Evolutionary conservation across 257 asterid genomes (phyloP), one percentile per base, ranked within the genome.

Genomic region (Jasminum sambac): DNA sequence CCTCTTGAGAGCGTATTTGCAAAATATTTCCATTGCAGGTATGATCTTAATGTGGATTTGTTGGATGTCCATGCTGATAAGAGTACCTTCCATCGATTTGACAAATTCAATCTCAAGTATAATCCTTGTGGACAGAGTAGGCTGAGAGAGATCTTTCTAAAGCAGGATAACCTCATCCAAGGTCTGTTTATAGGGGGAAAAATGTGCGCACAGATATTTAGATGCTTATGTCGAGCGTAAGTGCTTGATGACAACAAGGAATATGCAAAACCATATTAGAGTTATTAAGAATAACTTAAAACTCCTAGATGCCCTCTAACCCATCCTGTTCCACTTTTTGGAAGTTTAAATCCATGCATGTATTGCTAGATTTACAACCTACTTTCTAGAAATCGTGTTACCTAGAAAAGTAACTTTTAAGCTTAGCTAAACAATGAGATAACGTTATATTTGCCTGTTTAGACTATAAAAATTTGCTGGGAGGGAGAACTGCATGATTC

Each of bases 41-140:
- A 92, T 80, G 98, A 92, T 77, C 95, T 92, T 62, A 92, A 88
- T 74, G 98, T 89, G 66, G 98, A 92, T 82, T 73, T 92, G 63
- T 76, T 92, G 86, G 98, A 92, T 64, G 98, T 92, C 67, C 98
- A 89, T 83, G 98, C 98, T 68, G 98, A 92, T 81, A 92, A 92
- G 85, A 92, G 96, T 78, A 89, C 98, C 80, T 92, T 92, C 70
- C 98, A 88, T 72, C 98, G 98, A 42, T 92, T 92, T 83, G 98
- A 92, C 83, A 92, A 88, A 82, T 92, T 92, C 80, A 92, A 92
- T 81, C 96, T 92, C 81, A 92, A 92, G 84, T 92, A 92, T 76
- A 92, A 92, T 83, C 98, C 98, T 65, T 92, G 97, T 57, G 97
- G 97, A 58, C 97, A 91, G 76, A 91, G 97, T 80, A 87, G 97